A percentile compares a stretch with the other conserved stretches of the same genome.
Conservation (phyloP, 768 basidiomycete species). For the Lactifluus volemus region DNA sequence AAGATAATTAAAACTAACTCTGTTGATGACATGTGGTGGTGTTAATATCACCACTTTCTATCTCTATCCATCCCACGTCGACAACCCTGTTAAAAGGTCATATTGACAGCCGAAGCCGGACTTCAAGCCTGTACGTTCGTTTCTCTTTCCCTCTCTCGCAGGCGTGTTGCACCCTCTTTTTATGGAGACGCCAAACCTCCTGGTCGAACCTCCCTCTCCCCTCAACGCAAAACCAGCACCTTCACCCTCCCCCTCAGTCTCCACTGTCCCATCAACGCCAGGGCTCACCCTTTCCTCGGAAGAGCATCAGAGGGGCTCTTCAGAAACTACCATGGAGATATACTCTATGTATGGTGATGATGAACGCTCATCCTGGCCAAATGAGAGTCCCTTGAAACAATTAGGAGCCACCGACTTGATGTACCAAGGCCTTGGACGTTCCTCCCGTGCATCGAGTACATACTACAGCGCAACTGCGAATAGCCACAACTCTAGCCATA, state of each 20-base stretch:
- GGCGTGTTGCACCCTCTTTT: constrained; percentile 4
- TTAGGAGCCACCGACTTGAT: constrained; percentile 16
- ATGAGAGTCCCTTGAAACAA: constrained; percentile 29
- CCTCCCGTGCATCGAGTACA: constrained; percentile 8
- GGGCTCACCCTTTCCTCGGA: constrained; percentile 28
- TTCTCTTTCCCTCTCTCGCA: neutral
- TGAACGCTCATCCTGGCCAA: constrained; percentile 19
- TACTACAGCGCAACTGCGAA: constrained; percentile 14
- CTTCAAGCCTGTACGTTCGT: constrained; percentile 15
- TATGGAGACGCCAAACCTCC: constrained; percentile 19
- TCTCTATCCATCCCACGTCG: neutral
- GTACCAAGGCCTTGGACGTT: constrained; percentile 1
- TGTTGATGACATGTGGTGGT: neutral
- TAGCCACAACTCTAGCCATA: constrained; percentile 13
- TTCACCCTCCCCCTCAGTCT: constrained; percentile 7
- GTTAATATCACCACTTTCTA: neutral
- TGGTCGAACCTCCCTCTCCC: constrained; percentile 13
- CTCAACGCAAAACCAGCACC: neutral
- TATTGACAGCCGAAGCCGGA: constrained; percentile 16
- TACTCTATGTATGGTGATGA: constrained; percentile 83
- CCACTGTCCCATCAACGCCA: constrained; percentile 25
- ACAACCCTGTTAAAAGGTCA: neutral
- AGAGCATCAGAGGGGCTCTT: constrained; percentile 45
- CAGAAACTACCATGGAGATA: constrained; percentile 73
- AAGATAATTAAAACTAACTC: too few species aligned